Evolutionary conservation across 345 rosid species (phyloP).

Genomic region (Adansonia digitata): DNA sequence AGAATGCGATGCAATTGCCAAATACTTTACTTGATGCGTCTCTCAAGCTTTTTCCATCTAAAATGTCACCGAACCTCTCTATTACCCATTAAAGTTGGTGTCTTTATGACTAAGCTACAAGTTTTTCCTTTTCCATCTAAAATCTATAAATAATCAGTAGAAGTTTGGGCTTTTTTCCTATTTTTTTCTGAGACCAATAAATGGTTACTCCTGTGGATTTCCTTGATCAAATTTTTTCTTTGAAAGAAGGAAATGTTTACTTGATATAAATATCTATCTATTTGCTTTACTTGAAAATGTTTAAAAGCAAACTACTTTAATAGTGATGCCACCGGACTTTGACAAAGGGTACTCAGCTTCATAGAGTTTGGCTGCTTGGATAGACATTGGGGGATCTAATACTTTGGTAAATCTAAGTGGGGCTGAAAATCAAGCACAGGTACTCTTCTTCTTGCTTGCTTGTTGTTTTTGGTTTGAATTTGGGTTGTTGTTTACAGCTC

Average conservation of each 20-base stretch:
- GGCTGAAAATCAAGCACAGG: background rate
- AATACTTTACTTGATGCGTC: background rate
- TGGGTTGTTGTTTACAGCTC: background rate
- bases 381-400: background rate
- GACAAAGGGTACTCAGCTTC: background rate
- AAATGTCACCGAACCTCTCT: background rate
- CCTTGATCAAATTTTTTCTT: background rate
- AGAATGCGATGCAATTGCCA: background rate
- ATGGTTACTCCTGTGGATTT: background rate
- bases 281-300: background rate
- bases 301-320: background rate
- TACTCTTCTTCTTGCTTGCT: background rate
- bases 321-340: background rate
- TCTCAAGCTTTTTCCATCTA: background rate
- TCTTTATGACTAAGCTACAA: background rate
- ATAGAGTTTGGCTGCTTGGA: background rate
- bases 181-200: background rate
- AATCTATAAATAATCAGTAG: background rate
- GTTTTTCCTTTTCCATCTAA: background rate
- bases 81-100: background rate
- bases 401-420: background rate
- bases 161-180: background rate
- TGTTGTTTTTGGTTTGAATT: background rate
- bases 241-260: background rate
- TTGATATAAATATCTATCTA: background rate